Conservation (phyloP, 2,329 filamentous ascomycete genomes). For the Chrysoporthe austroafricana region DNA sequence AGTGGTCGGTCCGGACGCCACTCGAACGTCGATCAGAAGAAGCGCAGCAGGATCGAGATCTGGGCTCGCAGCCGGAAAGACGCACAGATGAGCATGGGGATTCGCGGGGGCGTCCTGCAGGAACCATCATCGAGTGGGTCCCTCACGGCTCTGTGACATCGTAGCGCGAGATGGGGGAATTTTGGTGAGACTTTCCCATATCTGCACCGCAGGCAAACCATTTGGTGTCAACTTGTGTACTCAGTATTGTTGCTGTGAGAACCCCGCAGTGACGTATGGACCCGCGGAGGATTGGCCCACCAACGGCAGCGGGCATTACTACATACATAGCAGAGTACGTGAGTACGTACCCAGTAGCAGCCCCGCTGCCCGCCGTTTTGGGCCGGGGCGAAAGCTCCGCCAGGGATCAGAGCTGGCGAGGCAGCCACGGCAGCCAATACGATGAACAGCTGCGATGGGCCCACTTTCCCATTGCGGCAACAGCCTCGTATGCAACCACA, state of each 20-base stretch:
- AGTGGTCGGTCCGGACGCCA: slow-evolving; percentile 11
- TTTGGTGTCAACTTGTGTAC: neutral
- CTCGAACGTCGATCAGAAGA: slow-evolving; percentile 1
- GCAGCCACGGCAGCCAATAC: slow-evolving; percentile 1
- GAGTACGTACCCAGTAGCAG: neutral
- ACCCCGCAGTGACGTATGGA: no score
- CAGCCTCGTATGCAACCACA: neutral
- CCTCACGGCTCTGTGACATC: neutral
- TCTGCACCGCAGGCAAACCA: neutral
- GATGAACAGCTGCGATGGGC: neutral
- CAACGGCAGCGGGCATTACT: no score
- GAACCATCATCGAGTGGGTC: neutral
- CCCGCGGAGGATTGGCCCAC: no score
- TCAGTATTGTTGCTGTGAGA: no score
- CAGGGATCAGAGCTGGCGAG: slow-evolving; percentile 7
- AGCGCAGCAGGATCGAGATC: slow-evolving; percentile 7
- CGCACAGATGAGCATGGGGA: slow-evolving; percentile 4
- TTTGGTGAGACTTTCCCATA: slow-evolving; percentile 5
- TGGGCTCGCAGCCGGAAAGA: neutral
- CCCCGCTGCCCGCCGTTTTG: neutral
- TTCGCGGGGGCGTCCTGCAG: neutral
- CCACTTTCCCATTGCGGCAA: slow-evolving; percentile 8
- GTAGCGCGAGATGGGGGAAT: neutral
- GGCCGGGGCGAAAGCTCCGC: slow-evolving; percentile 5
- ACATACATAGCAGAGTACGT: no score